Base-by-base conservation (phyloP, 345 rosid genomes). In the Aquilaria sinensis region DNA sequence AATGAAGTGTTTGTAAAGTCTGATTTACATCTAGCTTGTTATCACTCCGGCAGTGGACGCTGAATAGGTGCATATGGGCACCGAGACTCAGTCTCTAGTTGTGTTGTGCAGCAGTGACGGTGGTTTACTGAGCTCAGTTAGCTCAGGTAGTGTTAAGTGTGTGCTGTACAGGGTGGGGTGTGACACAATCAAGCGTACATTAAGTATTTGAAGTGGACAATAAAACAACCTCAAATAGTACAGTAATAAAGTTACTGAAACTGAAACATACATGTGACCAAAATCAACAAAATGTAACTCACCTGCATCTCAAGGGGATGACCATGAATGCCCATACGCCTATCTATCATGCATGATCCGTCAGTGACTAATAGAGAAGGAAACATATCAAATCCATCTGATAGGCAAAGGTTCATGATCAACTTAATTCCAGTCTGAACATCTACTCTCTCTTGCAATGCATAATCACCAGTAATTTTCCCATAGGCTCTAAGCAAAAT, bases 221-320 rank as follows among this genome's bases (percentile, higher is more conserved):
- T 41, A 30, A 56, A 16, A 10, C 12, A 29, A 61, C 29, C 56
- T 10, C 10, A 60, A 37, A 60, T 47, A 31, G 47, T 45, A 60
- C 9, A 12, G 43, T 16, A 47, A 60, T 10, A 59, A 23, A 46
- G 16, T 47, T 15, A 2, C 46, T 60, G 12, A 47, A 48, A 60
- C 32, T 9, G 43, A 46, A 13, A n/a, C 6, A 16, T 32, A 47
- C 0, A 23, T 23, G 23, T 37, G 8, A 37, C 43, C 8, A 37
- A 37, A 9, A 43, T 9, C 11, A 43, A 53, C 13, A n/a, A 31
- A 45, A 53, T 62, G 51, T 37, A 62, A 79, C 81, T 67, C 75
- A 90, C 97, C 75, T 90, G 97, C 63, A 90, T 90, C 77, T 90
- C 97, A 34, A 90, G 95, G 52, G 97, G 97, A 69, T 90, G 97